phyloP scores from a whole-genome alignment of 371 early-diverging fungal genomes.

The Mucor circinelloides region DNA sequence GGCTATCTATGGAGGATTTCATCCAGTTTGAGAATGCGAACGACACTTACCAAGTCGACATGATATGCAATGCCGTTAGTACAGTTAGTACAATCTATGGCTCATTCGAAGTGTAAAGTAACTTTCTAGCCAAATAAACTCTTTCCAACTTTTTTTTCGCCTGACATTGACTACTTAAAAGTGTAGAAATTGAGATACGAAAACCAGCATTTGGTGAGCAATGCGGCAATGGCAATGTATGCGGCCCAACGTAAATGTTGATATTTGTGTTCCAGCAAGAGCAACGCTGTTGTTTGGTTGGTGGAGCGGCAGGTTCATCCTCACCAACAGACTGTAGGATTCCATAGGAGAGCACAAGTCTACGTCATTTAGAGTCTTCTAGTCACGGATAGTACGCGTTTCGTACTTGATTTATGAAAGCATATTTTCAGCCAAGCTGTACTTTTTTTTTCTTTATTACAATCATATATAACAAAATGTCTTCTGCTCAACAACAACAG shows the following conservation, averaged over 20 bases:
- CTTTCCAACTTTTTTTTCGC: background rate
- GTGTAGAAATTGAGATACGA: background rate
- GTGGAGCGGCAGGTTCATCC: background rate
- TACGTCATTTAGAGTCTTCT: background rate
- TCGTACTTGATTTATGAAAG: background rate
- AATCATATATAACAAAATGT: background rate
- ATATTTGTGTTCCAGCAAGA: too few species aligned
- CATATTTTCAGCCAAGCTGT: background rate
- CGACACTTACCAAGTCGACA: background rate
- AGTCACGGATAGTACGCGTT: background rate
- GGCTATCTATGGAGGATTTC: background rate
- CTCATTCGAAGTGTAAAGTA: background rate
- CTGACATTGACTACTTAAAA: background rate
- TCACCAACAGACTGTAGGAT: background rate
- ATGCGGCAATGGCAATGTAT: background rate
- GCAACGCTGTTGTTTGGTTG: background rate
- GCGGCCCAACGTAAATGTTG: background rate
- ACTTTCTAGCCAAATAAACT: background rate
- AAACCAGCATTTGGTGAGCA: background rate
- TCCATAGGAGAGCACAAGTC: background rate
- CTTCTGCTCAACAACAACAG: slow-evolving; percentile 29
- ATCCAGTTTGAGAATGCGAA: background rate
- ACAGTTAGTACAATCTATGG: background rate
- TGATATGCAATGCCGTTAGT: background rate
- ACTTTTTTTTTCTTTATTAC: background rate